These are phyloP conservation scores for Clavulina sp. DNA, from an alignment of 768 basidiomycete species.

Conservation along the genomic window DNA sequence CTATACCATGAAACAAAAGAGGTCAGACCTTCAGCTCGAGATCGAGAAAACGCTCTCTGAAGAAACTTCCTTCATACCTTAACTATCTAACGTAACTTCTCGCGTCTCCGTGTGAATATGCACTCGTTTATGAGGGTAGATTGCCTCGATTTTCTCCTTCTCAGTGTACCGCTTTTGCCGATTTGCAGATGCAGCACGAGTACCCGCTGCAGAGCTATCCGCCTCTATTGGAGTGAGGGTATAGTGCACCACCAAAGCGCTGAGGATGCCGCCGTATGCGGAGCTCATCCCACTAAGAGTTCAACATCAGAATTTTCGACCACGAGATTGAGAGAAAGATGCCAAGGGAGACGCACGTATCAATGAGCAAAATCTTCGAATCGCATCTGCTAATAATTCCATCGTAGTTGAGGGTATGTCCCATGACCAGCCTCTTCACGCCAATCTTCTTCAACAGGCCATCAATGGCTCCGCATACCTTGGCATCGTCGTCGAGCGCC, in stretches of 20 bases:
- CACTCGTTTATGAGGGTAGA: constrained; percentile 39
- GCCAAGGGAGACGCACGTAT: constrained; percentile 64
- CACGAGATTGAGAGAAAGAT: neutral
- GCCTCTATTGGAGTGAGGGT: constrained; percentile 54
- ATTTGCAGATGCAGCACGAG: neutral
- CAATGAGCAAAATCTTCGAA: constrained; percentile 90
- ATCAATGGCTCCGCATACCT: constrained; percentile 54
- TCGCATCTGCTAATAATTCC: constrained; percentile 72
- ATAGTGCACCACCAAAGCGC: constrained; percentile 76
- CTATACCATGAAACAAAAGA: too few species aligned
- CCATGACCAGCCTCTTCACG: constrained; percentile 83
- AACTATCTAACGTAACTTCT: too few species aligned
- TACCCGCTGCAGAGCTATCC: constrained; percentile 11
- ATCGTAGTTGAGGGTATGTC: constrained; percentile 84
- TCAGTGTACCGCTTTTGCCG: constrained; percentile 18
- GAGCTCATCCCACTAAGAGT: constrained; percentile 59
- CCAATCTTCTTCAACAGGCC: constrained; percentile 55
- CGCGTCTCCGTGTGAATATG: too few species aligned
- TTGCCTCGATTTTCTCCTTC: constrained; percentile 44
- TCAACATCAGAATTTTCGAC: constrained; percentile 1
- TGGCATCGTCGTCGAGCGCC: constrained; percentile 55
- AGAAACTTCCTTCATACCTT: too few species aligned
- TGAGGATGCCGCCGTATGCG: constrained; percentile 86
- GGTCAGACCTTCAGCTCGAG: too few species aligned
- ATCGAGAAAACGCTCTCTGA: too few species aligned